Conservation (phyloP, 176 grass and related monocot species). For the Typha latifolia region DNA sequence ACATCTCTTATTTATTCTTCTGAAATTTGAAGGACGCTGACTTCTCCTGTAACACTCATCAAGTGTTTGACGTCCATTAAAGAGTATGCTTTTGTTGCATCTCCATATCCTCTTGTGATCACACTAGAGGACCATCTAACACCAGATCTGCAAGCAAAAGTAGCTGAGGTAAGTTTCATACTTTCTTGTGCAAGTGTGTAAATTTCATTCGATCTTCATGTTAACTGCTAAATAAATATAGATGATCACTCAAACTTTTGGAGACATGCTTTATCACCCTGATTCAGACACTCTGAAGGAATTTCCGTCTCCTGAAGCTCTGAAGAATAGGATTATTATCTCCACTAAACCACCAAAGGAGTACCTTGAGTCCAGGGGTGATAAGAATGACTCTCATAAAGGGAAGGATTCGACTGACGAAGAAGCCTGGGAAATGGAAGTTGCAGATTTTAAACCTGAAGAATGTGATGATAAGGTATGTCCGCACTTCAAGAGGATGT, state of each 20-base stretch:
- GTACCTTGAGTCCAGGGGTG: slow-evolving; percentile 49
- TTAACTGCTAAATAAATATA: slow-evolving; percentile 19
- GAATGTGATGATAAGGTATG: slow-evolving; percentile 60
- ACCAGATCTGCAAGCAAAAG: slow-evolving; percentile 86
- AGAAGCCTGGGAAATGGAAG: slow-evolving; percentile 30
- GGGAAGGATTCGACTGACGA: slow-evolving; percentile 23
- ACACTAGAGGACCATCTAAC: slow-evolving; percentile 98
- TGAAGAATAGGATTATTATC: slow-evolving; percentile 75
- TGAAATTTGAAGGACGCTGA: slow-evolving; percentile 62
- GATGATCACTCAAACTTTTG: slow-evolving; percentile 73
- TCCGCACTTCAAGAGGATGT: slow-evolving; percentile 5
- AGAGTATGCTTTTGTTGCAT: slow-evolving; percentile 62
- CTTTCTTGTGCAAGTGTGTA: slow-evolving; percentile 1
- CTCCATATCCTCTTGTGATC: slow-evolving; percentile 74
- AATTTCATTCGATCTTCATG: slow-evolving; percentile 6
- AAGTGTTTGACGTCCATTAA: slow-evolving; percentile 81
- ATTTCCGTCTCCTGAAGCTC: slow-evolving; percentile 81
- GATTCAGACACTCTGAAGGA: slow-evolving; percentile 50
- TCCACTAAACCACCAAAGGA: slow-evolving; percentile 96
- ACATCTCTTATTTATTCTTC: slow-evolving; percentile 8
- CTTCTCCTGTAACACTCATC: slow-evolving; percentile 63
- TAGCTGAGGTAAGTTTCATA: slow-evolving; percentile 52
- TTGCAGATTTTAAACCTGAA: slow-evolving; percentile 43
- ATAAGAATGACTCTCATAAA: slow-evolving; percentile 2
- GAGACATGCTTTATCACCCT: slow-evolving; percentile 63